Evolutionary conservation across 2,329 filamentous ascomycete genomes (phyloP).

Genomic region (Pseudohalonectria lignicola): DNA sequence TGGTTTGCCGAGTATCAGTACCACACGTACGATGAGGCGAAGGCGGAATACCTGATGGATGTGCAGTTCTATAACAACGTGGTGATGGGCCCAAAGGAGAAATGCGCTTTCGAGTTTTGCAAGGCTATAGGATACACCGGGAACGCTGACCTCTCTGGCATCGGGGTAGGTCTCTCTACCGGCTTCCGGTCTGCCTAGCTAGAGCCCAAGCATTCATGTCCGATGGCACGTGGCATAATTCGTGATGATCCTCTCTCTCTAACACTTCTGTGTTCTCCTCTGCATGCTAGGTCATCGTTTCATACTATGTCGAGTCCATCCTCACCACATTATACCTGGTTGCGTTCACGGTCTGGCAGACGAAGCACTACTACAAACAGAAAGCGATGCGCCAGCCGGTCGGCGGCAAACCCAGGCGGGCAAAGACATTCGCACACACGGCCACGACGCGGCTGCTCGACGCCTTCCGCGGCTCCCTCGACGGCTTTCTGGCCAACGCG

Average conservation of each 20-base stretch:
- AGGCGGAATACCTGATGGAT: too few species aligned
- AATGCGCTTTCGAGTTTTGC: slow-evolving; percentile 8
- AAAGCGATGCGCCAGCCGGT: background rate
- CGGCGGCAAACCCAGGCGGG: background rate
- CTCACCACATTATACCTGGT: slow-evolving; percentile 7
- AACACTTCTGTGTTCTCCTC: too few species aligned
- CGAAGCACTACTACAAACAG: background rate
- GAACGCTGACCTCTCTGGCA: slow-evolving; percentile 11
- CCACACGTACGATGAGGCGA: too few species aligned
- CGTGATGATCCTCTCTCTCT: too few species aligned
- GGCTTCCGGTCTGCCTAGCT: too few species aligned
- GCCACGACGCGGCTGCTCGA: slow-evolving; percentile 12
- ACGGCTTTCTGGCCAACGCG: slow-evolving; percentile 10
- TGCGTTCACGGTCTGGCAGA: slow-evolving; percentile 6
- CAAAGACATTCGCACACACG: background rate
- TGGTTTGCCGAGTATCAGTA: too few species aligned
- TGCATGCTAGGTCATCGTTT: slow-evolving; percentile 5
- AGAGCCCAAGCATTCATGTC: too few species aligned
- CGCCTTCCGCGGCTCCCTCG: slow-evolving; percentile 12
- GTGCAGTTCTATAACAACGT: background rate
- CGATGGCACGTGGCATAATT: too few species aligned
- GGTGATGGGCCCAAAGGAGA: slow-evolving; percentile 4
- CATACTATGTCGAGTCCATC: slow-evolving; percentile 10
- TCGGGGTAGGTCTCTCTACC: slow-evolving; percentile 7
- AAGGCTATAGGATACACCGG: slow-evolving; percentile 9